A percentile compares a stretch with the other conserved stretches of the same genome.
These are phyloP conservation scores for Boletus bicolor DNA, from an alignment of 768 basidiomycete genomes.

Conservation along the genomic window DNA sequence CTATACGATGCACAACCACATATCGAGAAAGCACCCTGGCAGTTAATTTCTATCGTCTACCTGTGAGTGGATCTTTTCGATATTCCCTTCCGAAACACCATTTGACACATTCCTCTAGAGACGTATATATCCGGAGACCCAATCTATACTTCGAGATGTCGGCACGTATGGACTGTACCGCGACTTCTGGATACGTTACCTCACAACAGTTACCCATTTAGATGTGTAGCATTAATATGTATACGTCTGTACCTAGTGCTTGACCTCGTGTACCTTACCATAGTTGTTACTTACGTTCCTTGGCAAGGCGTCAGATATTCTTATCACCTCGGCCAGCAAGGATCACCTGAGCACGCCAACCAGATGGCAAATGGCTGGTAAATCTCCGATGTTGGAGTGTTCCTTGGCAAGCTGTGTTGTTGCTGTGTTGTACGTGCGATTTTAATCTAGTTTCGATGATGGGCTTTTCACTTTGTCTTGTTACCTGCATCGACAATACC, in stretches of 20 bases:
- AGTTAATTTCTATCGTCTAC: background rate
- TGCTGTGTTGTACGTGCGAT: no score
- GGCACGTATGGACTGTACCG: background rate
- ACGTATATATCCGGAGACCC: background rate
- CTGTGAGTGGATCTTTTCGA: background rate
- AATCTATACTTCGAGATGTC: background rate
- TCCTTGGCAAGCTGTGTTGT: no score
- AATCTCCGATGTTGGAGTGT: no score
- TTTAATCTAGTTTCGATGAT: no score
- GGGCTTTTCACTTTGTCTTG: no score
- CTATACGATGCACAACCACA: conserved; percentile 19
- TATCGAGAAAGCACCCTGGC: conserved; percentile 6
- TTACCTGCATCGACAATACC: conserved; percentile 4
- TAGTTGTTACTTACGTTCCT: background rate
- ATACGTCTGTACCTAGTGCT: background rate
- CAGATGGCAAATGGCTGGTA: no score
- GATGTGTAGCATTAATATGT: background rate
- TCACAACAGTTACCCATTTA: background rate
- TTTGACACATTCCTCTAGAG: background rate
- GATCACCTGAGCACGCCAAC: no score
- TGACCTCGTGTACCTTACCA: background rate
- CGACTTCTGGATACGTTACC: background rate
- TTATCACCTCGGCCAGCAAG: no score
- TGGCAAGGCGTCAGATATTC: background rate
- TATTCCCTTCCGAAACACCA: background rate